Percentiles rank a stretch among this genome's conserved stretches.
Conservation (phyloP, 768 basidiomycete species). For the Leccinum disarticulatum region DNA sequence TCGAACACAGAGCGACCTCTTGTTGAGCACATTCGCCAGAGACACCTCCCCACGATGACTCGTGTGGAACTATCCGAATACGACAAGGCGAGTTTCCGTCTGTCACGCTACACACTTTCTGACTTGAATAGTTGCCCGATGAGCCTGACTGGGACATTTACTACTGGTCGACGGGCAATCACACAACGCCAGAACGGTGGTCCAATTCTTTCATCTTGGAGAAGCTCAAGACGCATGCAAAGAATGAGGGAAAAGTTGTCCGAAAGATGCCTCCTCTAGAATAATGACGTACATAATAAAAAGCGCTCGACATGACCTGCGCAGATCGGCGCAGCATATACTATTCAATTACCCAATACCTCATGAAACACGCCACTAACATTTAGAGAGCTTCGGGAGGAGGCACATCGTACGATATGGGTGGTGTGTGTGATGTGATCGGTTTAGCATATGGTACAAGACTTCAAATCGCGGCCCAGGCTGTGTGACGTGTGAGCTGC, state of each 20-base stretch:
- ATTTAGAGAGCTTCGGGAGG: not conserved
- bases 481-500: slow-evolving; percentile 3
- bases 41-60: slow-evolving; percentile 70
- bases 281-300: slow-evolving; percentile 5
- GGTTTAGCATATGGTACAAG: slow-evolving; percentile 7
- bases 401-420: not conserved
- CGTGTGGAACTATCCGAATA: slow-evolving; percentile 79
- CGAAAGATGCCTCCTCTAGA: slow-evolving; percentile 82
- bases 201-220: slow-evolving; percentile 56
- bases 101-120: not conserved
- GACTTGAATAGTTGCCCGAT: slow-evolving; percentile 66
- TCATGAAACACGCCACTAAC: not conserved
- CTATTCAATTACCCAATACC: not conserved
- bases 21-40: slow-evolving; percentile 90
- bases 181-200: slow-evolving; percentile 79
- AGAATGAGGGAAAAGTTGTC: slow-evolving; percentile 92
- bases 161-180: slow-evolving; percentile 90
- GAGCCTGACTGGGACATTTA: slow-evolving; percentile 98
- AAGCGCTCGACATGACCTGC: not conserved
- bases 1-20: slow-evolving; percentile 70
- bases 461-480: not conserved
- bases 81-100: slow-evolving; percentile 69
- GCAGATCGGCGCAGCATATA: not conserved
- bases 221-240: slow-evolving; percentile 77
- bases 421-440: not conserved